These are phyloP conservation scores for Rosa persica DNA, from an alignment of 306 rosid species.

Conservation along the genomic window DNA sequence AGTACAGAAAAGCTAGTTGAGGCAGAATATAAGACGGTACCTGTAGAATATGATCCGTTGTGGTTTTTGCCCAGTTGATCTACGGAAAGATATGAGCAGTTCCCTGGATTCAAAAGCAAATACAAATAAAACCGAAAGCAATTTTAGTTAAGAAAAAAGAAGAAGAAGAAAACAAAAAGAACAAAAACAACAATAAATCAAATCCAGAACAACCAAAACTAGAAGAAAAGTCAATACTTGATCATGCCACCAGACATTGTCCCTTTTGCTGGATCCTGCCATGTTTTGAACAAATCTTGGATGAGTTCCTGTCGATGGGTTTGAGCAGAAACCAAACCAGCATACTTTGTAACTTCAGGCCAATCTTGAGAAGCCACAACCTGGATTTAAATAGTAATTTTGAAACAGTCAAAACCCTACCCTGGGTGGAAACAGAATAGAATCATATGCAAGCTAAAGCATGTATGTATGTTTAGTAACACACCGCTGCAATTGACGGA, in stretches of 20 bases:
- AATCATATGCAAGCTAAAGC: constrained; percentile 1
- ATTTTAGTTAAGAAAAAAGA: not conserved
- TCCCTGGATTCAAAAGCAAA: constrained; percentile 50
- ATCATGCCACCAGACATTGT: constrained; percentile 77
- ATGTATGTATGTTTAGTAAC: constrained; percentile 12
- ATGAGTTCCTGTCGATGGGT: constrained; percentile 76
- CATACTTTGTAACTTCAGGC: constrained; percentile 84
- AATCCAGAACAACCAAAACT: not conserved
- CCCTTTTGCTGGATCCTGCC: constrained; percentile 78
- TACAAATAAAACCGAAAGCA: not conserved
- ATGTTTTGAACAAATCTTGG: constrained; percentile 71
- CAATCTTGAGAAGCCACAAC: constrained; percentile 90
- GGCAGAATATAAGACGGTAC: constrained; percentile 25
- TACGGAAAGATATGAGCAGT: constrained; percentile 94
- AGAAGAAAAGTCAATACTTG: constrained; percentile 41
- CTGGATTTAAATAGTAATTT: constrained; percentile 32
- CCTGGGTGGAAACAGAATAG: not conserved
- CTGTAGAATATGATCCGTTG: constrained; percentile 92
- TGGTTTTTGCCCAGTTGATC: constrained; percentile 96
- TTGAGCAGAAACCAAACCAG: constrained; percentile 79
- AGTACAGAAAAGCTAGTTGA: not conserved
- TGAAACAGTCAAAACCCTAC: constrained; percentile 1
- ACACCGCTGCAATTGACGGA: constrained; percentile 81
- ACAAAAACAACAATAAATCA: not conserved
- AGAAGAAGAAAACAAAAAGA: too few relatives aligned